Evolutionary conservation across 129 eudicot species (phyloP).

Genomic region (Artemisia tridentata): DNA sequence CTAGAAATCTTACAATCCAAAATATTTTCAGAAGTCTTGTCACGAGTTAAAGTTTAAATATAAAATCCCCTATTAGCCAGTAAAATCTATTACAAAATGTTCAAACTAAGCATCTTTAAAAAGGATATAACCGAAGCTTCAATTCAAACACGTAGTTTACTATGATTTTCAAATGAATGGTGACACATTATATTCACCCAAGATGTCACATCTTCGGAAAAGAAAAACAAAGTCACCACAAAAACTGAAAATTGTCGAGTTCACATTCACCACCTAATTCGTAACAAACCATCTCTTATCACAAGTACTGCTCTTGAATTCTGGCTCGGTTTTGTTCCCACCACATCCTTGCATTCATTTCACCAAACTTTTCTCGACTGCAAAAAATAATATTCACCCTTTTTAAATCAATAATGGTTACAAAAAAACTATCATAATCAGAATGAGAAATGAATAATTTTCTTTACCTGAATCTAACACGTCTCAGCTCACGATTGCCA

Average conservation of each 20-base stretch:
- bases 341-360: conserved; percentile 94
- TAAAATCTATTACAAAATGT: not conserved
- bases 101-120: not conserved
- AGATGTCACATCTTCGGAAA: conserved; percentile 22
- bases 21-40: not conserved
- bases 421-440: not conserved
- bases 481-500: conserved; percentile 87
- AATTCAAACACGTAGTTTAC: conserved; percentile 7
- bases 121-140: conserved; percentile 18
- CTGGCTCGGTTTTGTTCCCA: conserved; percentile 94
- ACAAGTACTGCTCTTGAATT: conserved; percentile 92
- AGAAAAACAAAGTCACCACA: conserved; percentile 25
- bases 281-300: conserved; percentile 26
- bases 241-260: conserved; percentile 19
- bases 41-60: not conserved
- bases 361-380: conserved; percentile 97
- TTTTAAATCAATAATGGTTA: not conserved
- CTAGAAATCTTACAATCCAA: not conserved
- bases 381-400: conserved; percentile 21
- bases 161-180: conserved; percentile 25
- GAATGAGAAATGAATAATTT: not conserved
- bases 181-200: conserved; percentile 15
- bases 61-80: not conserved
- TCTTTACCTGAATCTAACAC: conserved; percentile 85
- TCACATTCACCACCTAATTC: conserved; percentile 22